Evolutionary conservation across 306 rosid species (phyloP), one percentile per base, ranked within the genome.

Genomic region (Betula pendula): DNA sequence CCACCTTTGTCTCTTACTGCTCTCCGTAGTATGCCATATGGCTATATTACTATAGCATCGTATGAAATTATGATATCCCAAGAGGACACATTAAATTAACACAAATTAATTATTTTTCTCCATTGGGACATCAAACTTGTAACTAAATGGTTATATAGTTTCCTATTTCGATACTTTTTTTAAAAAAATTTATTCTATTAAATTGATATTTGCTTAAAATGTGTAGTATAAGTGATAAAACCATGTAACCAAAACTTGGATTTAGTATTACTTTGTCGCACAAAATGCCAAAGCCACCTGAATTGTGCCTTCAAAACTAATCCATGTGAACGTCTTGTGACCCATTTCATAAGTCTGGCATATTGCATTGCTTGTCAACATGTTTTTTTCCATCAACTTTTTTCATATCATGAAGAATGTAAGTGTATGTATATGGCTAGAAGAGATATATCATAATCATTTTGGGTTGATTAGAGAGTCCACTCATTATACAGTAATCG

Each of bases 1-100:
- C 90, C 89, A 81, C 84, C 74, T 81, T 81, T 89, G 95, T 91
- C 86, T 81, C 91, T 77, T 81, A 47, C 73, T 71, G 38, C 48
- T 72, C 8, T 67, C 15, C 48, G 42, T 50, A 48, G 47, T 50
- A 72, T 71, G 16, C 40, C 5, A 35, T 35, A 33, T 72, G 53
- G n/a, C 50, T 77, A 47, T 77, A 52, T 31, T 58, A 48, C 38
- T 35, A 12, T 74, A 79, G 78, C 76, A 75, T 22, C 79, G 20
- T 53, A 43, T 8, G 13, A 0, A 29, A 2, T 29, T 7, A 31
- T n/a, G 43, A 31, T 15, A 62, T 6, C 44, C 20, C 42, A 16
- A 62, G 4, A 16, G 12, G 24, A 12, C 20, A n/a, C 59, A 47
- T 20, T 19, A 27, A 29, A 29, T 13, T 31, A 42, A 45, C n/a